Percentiles rank a stretch among this genome's conserved stretches.
These are phyloP conservation scores for Neurospora africana DNA, from an alignment of 495 filamentous ascomycete species.

Conservation along the genomic window DNA sequence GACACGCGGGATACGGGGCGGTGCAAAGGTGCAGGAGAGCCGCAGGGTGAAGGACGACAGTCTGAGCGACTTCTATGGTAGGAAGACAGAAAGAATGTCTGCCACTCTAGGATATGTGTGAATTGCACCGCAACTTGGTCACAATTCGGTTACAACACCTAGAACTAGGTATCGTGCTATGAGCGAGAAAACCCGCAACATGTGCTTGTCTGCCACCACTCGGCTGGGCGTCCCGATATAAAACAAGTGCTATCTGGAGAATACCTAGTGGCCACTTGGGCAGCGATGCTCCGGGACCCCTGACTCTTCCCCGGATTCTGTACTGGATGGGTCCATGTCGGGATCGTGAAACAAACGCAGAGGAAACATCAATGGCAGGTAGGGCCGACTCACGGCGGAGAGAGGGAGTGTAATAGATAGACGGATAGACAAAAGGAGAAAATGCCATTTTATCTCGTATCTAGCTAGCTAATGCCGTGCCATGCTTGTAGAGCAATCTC, in stretches of 20 bases:
- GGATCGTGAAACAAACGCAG: neutral
- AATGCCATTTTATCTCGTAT: neutral
- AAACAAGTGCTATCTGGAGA: neutral
- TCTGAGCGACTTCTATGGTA: neutral
- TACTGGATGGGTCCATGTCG: neutral
- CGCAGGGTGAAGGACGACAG: neutral
- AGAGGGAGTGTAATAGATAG: neutral
- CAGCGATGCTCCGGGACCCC: slow-evolving; percentile 40
- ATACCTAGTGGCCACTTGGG: slow-evolving; percentile 31
- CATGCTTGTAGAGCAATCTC: neutral
- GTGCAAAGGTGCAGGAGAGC: neutral
- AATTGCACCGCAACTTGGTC: neutral
- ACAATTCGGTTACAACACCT: neutral
- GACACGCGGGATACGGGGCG: neutral
- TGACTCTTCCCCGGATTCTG: slow-evolving; percentile 14
- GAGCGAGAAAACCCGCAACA: neutral
- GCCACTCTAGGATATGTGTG: neutral
- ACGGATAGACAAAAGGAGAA: neutral
- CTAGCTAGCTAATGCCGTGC: neutral
- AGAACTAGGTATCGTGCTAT: neutral
- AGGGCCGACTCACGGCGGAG: slow-evolving; percentile 1
- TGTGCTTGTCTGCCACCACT: slow-evolving; percentile 6
- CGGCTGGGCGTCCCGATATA: slow-evolving; percentile 1
- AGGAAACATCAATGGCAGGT: slow-evolving; percentile 2
- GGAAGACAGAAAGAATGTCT: neutral